Evolutionary conservation across 129 eudicot genomes (phyloP), one percentile per base, ranked within the genome.

Genomic region (Helichrysum umbraculigerum): DNA sequence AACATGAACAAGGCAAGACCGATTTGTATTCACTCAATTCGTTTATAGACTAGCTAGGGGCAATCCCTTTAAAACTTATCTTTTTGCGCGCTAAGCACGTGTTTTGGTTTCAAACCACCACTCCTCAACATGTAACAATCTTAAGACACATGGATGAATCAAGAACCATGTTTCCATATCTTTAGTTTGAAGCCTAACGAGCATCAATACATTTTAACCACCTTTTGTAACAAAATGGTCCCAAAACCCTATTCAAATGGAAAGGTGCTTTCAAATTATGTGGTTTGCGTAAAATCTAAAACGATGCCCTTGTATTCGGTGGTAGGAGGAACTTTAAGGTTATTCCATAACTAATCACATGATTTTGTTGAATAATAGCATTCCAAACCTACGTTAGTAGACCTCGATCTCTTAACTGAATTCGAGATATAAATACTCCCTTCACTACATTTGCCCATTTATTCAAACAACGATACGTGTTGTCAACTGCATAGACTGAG

Each of bases 281-380:
- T 59, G 79, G 66, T 59, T 44, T 58, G 71, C 60, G 76, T 71
- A 68, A 41, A 67, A 58, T 34, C 12, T 19, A 68, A 35, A 74
- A 57, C 37, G 29, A 20, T 21, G 58, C 12, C 79, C 79, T 67
- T 21, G 57, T 21, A 79, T 80, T 80, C 35, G 52, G 58, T 47
- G 52, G 60, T 68, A 80, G 2, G 52, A 57, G 71, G 16, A 70
- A 22, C 69, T 41, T 11, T 73, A 20, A 9, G 19, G 41, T 47
- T 47, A 12, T 47, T 44, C 7, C 56, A 15, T 82, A 77, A 58
- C 86, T 77, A 32, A 72, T 66, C 79, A 82, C 82, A 78, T 82
- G 86, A 52, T 70, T 16, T 58, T 82, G 76, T 41, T 63, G 16
- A 41, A 42, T 70, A 3, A 47, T 47, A 52, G 25, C 4, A 35